Percentiles rank a stretch among this genome's conserved stretches.
Evolutionary conservation across 1,139 yeast genomes (phyloP).

Genomic region (Saccharomyces hybrid): DNA sequence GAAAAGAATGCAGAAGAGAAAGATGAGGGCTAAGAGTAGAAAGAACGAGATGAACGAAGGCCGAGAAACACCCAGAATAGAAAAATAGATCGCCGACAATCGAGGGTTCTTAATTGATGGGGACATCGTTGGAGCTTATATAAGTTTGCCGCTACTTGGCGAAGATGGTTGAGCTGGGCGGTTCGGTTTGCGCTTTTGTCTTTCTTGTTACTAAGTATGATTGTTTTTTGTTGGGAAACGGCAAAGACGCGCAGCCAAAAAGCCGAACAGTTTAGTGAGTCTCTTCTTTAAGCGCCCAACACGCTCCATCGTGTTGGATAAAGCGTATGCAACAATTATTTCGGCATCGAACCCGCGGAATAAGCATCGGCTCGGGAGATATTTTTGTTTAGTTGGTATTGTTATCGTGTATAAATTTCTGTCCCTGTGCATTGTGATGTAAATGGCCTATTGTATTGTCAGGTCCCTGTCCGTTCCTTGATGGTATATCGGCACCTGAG

Average conservation of each 20-base stretch:
- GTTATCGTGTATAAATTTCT: background rate
- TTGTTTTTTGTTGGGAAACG: background rate
- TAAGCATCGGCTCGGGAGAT: background rate
- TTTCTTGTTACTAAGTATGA: too few relatives aligned
- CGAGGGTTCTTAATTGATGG: background rate
- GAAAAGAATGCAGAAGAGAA: background rate
- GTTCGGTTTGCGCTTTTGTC: background rate
- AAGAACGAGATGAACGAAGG: background rate
- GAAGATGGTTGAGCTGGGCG: background rate
- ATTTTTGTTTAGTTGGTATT: background rate
- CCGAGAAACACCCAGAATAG: background rate
- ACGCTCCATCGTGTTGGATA: background rate
- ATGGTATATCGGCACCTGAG: background rate
- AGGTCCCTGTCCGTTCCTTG: background rate
- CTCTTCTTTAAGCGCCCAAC: background rate
- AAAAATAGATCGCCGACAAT: background rate
- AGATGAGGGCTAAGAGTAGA: background rate
- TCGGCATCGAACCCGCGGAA: background rate
- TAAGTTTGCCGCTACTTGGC: background rate
- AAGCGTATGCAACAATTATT: background rate
- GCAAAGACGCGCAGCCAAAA: background rate
- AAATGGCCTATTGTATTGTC: background rate
- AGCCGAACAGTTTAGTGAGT: background rate
- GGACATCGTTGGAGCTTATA: background rate
- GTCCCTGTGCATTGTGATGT: slow-evolving; percentile 2